These are phyloP conservation scores for Aspergillus baeticus DNA, from an alignment of 495 filamentous ascomycete genomes.

Conservation along the genomic window DNA sequence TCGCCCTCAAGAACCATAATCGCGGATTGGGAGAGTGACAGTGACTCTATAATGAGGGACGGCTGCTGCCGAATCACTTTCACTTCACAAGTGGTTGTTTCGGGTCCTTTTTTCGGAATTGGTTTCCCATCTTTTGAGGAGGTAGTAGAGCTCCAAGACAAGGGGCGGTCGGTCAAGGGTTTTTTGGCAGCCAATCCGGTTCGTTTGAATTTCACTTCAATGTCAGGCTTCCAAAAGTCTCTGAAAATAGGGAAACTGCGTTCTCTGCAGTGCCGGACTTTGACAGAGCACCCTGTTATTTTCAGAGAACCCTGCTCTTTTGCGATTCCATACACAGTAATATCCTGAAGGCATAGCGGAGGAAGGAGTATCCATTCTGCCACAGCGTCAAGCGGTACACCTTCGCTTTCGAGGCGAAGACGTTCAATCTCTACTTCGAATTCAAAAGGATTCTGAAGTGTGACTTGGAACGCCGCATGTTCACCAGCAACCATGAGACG, in stretches of 20 bases:
- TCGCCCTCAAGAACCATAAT: slow-evolving; percentile 92
- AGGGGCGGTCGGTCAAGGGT: slow-evolving; percentile 49
- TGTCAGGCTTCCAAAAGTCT: slow-evolving; percentile 69
- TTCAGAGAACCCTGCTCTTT: slow-evolving; percentile 62
- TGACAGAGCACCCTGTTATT: slow-evolving; percentile 76
- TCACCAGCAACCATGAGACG: slow-evolving; percentile 75
- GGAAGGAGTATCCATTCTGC: slow-evolving; percentile 67
- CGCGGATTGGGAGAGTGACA: slow-evolving; percentile 78
- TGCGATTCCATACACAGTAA: slow-evolving; percentile 70
- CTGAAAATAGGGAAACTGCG: slow-evolving; percentile 81
- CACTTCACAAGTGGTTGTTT: slow-evolving; percentile 43
- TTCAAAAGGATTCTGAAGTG: slow-evolving; percentile 90
- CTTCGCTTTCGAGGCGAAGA: slow-evolving; percentile 70
- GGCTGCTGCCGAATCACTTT: slow-evolving; percentile 80
- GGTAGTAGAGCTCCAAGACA: slow-evolving; percentile 52
- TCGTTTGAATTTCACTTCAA: slow-evolving; percentile 70
- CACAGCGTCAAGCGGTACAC: slow-evolving; percentile 64
- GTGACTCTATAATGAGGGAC: slow-evolving; percentile 67
- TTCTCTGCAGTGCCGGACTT: slow-evolving; percentile 76
- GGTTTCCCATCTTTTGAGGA: slow-evolving; percentile 43
- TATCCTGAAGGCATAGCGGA: slow-evolving; percentile 75
- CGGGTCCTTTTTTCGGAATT: slow-evolving; percentile 34
- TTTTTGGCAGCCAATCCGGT: slow-evolving; percentile 65
- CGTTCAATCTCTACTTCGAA: slow-evolving; percentile 87
- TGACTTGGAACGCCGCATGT: slow-evolving; percentile 70